Evolutionary conservation across 192 early-diverging fungal species (phyloP), one percentile per base, ranked within the genome.

Genomic region (Ambispora gerdemannii): DNA sequence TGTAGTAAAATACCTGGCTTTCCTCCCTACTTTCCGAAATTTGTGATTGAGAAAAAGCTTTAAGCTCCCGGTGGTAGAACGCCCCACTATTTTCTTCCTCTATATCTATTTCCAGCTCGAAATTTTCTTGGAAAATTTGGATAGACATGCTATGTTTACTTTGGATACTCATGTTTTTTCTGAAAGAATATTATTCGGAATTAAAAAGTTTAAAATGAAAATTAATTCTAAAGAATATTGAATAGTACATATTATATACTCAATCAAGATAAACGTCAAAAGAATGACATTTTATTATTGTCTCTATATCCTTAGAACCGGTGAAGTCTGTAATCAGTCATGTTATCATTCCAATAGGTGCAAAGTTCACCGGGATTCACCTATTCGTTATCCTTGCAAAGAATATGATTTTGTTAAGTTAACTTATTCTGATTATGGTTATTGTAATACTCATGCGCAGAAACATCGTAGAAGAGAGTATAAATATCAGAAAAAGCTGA

Each of bases 281-380:
- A 50, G 47, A 50, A 50, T 50, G 50, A 20, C 50, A 50, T 50
- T 50, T 50, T 50, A 50, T 50, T 20, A 20, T 50, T 50, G 50
- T 50, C 50, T 20, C 50, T 50, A 50, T 50, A 50, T 2, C 50
- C 50, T 50, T 50, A 50, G 50, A 50, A 50, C 50, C 2, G 50
- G 50, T 50, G 50, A 50, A 50, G 50, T 50, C 50, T 50, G 50
- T 50, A 50, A 50, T 50, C 50, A 20, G 50, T 20, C 50, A 50
- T 50, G 50, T 50, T 50, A 50, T 50, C 50, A 50, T 50, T 20
- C 50, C 50, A 50, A 50, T 50, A 20, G 50, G 50, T 50, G 50
- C 50, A 50, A 50, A 50, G 50, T 50, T 50, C 50, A 50, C 50
- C 50, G 50, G 50, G 50, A 50, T 50, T 50, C 50, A 50, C 50